Evolutionary conservation across 768 basidiomycete genomes (phyloP).

Genomic region (Pulveroboletus sp.): DNA sequence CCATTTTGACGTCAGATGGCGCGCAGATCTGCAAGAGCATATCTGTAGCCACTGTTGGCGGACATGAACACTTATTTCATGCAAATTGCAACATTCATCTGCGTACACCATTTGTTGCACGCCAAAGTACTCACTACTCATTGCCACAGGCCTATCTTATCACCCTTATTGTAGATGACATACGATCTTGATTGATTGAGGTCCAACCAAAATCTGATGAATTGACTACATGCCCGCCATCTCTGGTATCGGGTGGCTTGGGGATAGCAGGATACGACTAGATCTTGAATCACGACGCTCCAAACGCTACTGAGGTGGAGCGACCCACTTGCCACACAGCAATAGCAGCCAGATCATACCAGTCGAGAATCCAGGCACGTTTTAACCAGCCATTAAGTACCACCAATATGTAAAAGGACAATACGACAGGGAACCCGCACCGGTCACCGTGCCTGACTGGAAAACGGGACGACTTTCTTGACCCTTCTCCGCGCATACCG

Average conservation of each 20-base stretch:
- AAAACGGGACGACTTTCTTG: not conserved
- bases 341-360: not conserved
- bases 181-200: constrained; percentile 6
- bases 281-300: not conserved
- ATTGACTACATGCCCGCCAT: not conserved
- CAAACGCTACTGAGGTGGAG: not conserved
- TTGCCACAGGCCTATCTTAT: constrained; percentile 28
- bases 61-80: not conserved
- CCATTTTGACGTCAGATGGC: constrained; percentile 39
- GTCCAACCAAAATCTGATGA: not conserved
- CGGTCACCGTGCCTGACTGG: not conserved
- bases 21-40: constrained; percentile 46
- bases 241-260: not conserved
- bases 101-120: constrained; percentile 16
- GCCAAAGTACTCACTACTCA: constrained; percentile 30
- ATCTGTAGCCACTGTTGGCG: constrained; percentile 31
- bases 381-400: not conserved
- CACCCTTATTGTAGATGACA: constrained; percentile 20
- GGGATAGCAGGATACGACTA: not conserved
- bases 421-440: not conserved
- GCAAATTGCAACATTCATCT: constrained; percentile 6
- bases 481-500: not conserved
- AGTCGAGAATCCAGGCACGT: not conserved
- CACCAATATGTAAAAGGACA: not conserved
- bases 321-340: no score